Evolutionary conservation across 1,284 basidiomycete genomes (phyloP).

Genomic region (Sanghuangporus sanghuang): DNA sequence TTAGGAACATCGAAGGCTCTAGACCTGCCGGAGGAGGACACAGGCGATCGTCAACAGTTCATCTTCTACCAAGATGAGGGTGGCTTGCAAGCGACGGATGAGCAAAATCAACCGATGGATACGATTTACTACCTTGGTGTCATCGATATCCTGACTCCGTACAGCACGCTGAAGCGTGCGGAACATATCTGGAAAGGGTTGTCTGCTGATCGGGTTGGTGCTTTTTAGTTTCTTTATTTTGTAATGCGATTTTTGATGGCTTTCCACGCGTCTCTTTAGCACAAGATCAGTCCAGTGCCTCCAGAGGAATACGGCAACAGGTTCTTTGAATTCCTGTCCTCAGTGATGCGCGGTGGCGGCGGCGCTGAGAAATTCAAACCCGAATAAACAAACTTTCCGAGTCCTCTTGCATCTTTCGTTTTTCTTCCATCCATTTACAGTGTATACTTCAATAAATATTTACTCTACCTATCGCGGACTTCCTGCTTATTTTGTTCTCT

Average conservation of each 20-base stretch:
- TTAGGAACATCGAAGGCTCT: conserved; percentile 53
- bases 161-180: conserved; percentile 70
- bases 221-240: conserved; percentile 10
- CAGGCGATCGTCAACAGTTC: conserved; percentile 77
- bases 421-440: background rate
- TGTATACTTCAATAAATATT: background rate
- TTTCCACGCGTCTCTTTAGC: conserved; percentile 39
- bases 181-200: conserved; percentile 95
- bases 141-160: conserved; percentile 94
- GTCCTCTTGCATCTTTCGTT: background rate
- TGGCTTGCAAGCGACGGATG: conserved; percentile 86
- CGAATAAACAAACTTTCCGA: conserved; percentile 27
- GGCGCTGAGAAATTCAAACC: conserved; percentile 59
- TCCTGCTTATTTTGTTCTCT: conserved; percentile 4
- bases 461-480: conserved; percentile 5
- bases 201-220: conserved; percentile 76
- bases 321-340: conserved; percentile 85
- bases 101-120: conserved; percentile 68
- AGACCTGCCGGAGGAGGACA: conserved; percentile 66
- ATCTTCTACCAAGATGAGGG: conserved; percentile 98
- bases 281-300: conserved; percentile 90
- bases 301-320: conserved; percentile 81
- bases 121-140: conserved; percentile 93
- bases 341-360: conserved; percentile 80
- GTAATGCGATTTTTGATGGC: background rate